These are phyloP conservation scores for Serendipita sp. DNA, from an alignment of 768 basidiomycete species.

Conservation along the genomic window DNA sequence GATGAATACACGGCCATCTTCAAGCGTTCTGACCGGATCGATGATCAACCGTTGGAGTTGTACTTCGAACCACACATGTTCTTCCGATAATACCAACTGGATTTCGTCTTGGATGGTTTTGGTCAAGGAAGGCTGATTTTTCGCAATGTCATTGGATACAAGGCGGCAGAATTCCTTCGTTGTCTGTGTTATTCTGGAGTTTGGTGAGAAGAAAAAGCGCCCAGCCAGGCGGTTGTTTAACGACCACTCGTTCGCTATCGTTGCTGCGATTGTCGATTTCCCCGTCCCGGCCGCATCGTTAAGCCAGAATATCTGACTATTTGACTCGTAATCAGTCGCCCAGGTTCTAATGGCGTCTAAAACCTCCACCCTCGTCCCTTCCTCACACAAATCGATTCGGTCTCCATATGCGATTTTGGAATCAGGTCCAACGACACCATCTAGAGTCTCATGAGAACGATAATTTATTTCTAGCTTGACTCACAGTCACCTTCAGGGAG, in stretches of 20 bases:
- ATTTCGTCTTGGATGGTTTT: neutral
- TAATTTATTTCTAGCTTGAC: too few relatives aligned
- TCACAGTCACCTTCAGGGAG: too few relatives aligned
- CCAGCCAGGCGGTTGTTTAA: neutral
- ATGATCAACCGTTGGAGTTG: neutral
- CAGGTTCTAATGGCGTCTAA: neutral
- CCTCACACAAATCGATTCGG: neutral
- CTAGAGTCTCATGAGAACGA: too few relatives aligned
- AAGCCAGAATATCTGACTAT: neutral
- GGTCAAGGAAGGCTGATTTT: neutral
- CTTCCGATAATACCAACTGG: neutral
- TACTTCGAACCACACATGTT: neutral
- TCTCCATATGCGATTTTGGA: neutral
- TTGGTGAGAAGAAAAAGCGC: neutral
- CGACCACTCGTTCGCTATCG: neutral
- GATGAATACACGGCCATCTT: neutral
- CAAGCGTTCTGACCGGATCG: neutral
- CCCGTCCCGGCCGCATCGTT: constrained; percentile 1
- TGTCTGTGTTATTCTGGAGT: neutral
- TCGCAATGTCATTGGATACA: neutral
- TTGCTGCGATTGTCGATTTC: neutral
- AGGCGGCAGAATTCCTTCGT: neutral
- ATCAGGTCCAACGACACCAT: too few relatives aligned
- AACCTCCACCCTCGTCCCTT: neutral
- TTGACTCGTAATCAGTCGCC: neutral